Base-by-base conservation (phyloP, 192 early-diverging fungal species). In the Gaertneriomyces sp. region DNA sequence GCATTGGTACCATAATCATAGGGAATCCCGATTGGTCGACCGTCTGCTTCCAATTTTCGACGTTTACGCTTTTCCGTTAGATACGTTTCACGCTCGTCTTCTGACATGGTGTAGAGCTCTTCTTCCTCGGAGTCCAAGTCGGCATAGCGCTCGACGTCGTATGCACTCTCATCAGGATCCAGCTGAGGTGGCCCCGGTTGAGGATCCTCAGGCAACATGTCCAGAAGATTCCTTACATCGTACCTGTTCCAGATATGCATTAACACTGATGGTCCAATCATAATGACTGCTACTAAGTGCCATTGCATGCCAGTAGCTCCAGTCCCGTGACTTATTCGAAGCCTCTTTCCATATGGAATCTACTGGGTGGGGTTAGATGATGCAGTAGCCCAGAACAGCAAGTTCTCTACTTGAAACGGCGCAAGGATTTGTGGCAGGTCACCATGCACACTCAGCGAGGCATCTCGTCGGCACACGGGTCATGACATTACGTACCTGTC, bases 61-160 rank as follows among this genome's bases (percentile, higher is more conserved):
- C 54, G 16, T 63, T 70, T 77, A 10, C 67, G 53, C 44, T 71
- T 63, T 16, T 76, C 73, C 80, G 77, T 82, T 25, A 87, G 51
- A 64, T 75, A 81, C 16, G 66, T 50, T 17, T 71, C 69, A 19
- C 82, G 67, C 53, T 87, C 83, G 38, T 82, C 80, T 42, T 84
- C 81, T 39, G 78, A 71, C 79, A 84, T 77, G 10, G 73, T 65
- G 52, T 76, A 83, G 41, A 84, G 43, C 6, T 70, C 11, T 45
- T 86, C 85, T 51, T 84, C 83, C 40, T 84, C 84, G 9, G 82
- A 81, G 50, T 84, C 81, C 45, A 88, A 63, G 70, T 88, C 87
- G 11, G 41, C 55, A 67, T 75, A 89, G 25, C 87, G 80, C 43
- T 87, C 84, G 25, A 70, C 56, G 60, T 86, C 78, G 47, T 50